phyloP scores from a whole-genome alignment of 192 early-diverging fungal genomes.

The Rhizoclosmatium sp. region DNA sequence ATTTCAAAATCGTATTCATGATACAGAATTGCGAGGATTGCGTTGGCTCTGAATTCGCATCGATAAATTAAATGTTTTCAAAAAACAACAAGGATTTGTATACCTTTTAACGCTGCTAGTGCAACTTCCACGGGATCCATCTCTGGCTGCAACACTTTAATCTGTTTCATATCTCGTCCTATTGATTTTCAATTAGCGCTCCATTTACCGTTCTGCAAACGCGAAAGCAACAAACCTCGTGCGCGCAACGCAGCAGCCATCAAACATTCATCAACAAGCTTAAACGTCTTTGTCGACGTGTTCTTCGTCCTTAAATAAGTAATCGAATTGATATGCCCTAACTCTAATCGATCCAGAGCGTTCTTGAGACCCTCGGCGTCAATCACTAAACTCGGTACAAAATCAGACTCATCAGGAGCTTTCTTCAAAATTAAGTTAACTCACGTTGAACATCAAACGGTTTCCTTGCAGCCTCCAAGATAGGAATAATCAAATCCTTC shows the following conservation, averaged over 20 bases:
- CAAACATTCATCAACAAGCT: constrained; percentile 27
- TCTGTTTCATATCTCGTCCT: constrained; percentile 10
- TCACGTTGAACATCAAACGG: constrained; percentile 31
- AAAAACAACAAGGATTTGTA: not conserved
- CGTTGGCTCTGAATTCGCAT: constrained; percentile 9
- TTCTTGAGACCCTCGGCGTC: constrained; percentile 1
- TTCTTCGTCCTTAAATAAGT: constrained; percentile 28
- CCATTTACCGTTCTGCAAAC: not conserved
- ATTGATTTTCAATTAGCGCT: not conserved
- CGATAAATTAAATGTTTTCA: not conserved
- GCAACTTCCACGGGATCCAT: constrained; percentile 33
- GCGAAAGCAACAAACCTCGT: not conserved
- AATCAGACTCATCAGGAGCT: not conserved
- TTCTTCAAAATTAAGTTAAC: not conserved
- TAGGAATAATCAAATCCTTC: constrained; percentile 19
- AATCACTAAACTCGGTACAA: constrained; percentile 8
- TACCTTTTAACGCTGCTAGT: constrained; percentile 20
- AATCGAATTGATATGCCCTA: constrained; percentile 17
- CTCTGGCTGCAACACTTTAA: constrained; percentile 28
- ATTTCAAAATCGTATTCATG: constrained; percentile 32
- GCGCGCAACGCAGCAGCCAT: constrained; percentile 8
- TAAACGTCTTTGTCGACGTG: constrained; percentile 21
- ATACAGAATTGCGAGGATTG: constrained; percentile 22
- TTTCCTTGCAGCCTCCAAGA: constrained; percentile 25
- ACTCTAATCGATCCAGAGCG: constrained; percentile 14